Percentiles rank a stretch among this genome's conserved stretches.
Conservation (phyloP, 345 rosid species). For the Laguncularia racemosa region DNA sequence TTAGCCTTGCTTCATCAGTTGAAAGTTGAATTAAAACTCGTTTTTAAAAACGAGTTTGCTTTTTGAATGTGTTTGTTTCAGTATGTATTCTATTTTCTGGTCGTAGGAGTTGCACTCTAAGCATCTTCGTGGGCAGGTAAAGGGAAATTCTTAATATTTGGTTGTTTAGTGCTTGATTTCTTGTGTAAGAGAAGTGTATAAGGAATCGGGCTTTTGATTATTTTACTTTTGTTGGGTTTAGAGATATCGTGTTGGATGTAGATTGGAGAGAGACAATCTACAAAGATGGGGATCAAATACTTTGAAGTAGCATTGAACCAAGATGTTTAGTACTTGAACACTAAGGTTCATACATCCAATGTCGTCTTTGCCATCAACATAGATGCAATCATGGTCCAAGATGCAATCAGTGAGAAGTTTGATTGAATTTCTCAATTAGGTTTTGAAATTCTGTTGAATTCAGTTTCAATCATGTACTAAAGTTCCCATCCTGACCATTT, state of each 20-base stretch:
- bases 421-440: background rate
- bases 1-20: slow-evolving; percentile 63
- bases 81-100: slow-evolving; percentile 94
- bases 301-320: slow-evolving; percentile 91
- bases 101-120: slow-evolving; percentile 99
- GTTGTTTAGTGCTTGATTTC: background rate
- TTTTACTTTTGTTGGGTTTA: slow-evolving; percentile 18
- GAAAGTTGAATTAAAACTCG: slow-evolving; percentile 57
- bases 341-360: slow-evolving; percentile 87
- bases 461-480: background rate
- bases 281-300: slow-evolving; percentile 96
- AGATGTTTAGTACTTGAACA: slow-evolving; percentile 88
- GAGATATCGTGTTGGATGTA: slow-evolving; percentile 99
- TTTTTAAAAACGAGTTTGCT: no score
- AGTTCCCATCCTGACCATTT: slow-evolving; percentile 3
- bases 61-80: slow-evolving; percentile 25
- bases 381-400: slow-evolving; percentile 94
- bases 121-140: slow-evolving; percentile 99
- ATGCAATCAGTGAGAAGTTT: slow-evolving; percentile 98
- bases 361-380: slow-evolving; percentile 85
- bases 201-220: slow-evolving; percentile 1
- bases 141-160: background rate
- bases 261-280: slow-evolving; percentile 97
- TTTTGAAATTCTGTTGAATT: background rate
- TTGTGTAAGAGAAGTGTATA: background rate